Evolutionary conservation across 306 rosid genomes (phyloP), one percentile per base, ranked within the genome.

Genomic region (Medicago lupulina): DNA sequence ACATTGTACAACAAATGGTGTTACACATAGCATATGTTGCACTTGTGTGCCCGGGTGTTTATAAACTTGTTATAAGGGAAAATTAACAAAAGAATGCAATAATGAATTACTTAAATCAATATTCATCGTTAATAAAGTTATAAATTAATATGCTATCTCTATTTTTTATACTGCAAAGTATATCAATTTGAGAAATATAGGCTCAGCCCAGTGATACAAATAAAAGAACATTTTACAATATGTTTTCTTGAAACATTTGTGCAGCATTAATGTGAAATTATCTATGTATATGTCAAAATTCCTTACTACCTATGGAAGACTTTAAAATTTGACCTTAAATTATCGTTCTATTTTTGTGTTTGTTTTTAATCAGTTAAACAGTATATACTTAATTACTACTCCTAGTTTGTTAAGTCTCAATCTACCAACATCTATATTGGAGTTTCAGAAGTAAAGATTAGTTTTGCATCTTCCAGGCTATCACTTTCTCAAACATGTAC

Each of bases 401-500:
- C 59, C 9, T 69, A 12, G 46, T 65, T 61, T 50, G 79, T 83
- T 8, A 28, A 41, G 25, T 67, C 74, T 80, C 46, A 14, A 28
- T 61, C 23, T 50, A 38, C 9, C 21, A 25, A 4, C 59, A 50
- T 80, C 21, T n/a, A 38, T 14, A 38, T 67, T 58, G 10, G 15
- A 76, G 67, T 73, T 60, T 67, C 54, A 16, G 10, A 76, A 77
- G 60, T 76, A 16, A 58, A 53, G 18, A 31, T 70, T 76, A 7
- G 62, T 43, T 77, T 68, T 70, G 67, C 50, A 53, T 75, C 79
- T 87, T 76, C 68, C 97, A 95, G 99, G 99, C 99, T 13, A 74
- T 95, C 82, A 82, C 86, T 8, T 95, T 95, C 83, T 95, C 99
- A 78, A 95, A 95, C 91, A 67, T 90, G 19, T 95, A 92, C 70